Conservation (phyloP, 2,329 filamentous ascomycete genomes). For the Verticillium nonalfalfae region DNA sequence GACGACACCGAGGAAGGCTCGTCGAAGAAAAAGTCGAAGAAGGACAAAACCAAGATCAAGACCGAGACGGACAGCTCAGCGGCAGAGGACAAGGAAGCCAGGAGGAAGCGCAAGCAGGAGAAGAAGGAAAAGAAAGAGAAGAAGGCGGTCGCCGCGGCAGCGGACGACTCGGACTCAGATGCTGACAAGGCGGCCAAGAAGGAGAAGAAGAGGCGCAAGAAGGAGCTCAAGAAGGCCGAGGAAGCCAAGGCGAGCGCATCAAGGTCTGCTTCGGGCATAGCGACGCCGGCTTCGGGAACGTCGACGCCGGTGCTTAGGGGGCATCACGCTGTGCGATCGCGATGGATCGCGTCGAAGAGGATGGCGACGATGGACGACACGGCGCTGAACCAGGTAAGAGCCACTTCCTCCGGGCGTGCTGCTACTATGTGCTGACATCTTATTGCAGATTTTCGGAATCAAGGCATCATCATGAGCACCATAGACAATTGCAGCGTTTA, state of each 20-base stretch:
- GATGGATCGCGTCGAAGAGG: constrained; percentile 85
- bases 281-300: constrained; percentile 34
- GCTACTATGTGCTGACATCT: constrained; percentile 5
- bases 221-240: constrained; percentile 32
- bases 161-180: constrained; percentile 21
- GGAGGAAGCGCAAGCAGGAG: constrained; percentile 19
- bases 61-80: constrained; percentile 12
- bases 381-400: constrained; percentile 72
- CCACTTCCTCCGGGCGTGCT: neutral
- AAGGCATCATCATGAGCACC: constrained; percentile 29
- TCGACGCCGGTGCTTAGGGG: constrained; percentile 40
- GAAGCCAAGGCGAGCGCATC: constrained; percentile 24
- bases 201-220: constrained; percentile 37
- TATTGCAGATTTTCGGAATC: constrained; percentile 61
- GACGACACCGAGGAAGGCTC: constrained; percentile 15
- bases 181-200: constrained; percentile 41
- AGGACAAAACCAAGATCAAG: constrained; percentile 16
- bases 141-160: constrained; percentile 22
- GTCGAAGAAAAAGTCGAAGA: constrained; percentile 28
- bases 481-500: neutral
- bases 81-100: constrained; percentile 17
- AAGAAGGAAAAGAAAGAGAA: constrained; percentile 18
- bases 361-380: constrained; percentile 74
- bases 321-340: constrained; percentile 68
- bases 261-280: constrained; percentile 18